Conservation (phyloP, 1,139 yeast species). For the Kodamaea ohmeri region DNA sequence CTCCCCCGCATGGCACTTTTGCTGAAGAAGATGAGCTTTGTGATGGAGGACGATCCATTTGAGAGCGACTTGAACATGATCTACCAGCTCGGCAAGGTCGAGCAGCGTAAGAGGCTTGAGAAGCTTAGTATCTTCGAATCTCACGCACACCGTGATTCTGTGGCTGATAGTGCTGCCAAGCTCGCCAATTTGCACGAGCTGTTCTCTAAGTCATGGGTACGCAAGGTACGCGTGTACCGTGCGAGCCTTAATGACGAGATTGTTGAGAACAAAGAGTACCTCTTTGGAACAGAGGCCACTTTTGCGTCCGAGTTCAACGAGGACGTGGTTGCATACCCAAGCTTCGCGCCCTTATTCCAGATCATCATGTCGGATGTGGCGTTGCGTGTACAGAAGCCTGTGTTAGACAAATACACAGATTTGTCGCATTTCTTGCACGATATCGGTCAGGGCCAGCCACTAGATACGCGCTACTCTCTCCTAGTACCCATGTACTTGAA, state of each 20-base stretch:
- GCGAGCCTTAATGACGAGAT: constrained; percentile 45
- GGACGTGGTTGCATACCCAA: constrained; percentile 55
- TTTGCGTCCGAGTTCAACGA: constrained; percentile 49
- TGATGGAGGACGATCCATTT: constrained; percentile 81
- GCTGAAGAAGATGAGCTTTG: constrained; percentile 46
- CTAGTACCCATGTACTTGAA: constrained; percentile 60
- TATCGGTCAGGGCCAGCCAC: constrained; percentile 82
- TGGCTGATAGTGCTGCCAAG: constrained; percentile 10
- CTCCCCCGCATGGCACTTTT: constrained; percentile 55
- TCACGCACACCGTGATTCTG: constrained; percentile 14
- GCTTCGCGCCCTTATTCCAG: constrained; percentile 63
- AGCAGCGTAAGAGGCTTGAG: constrained; percentile 65
- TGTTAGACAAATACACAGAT: constrained; percentile 45
- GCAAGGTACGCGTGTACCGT: constrained; percentile 51
- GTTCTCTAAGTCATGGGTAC: constrained; percentile 40
- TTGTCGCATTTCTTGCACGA: constrained; percentile 61
- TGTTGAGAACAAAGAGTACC: constrained; percentile 47
- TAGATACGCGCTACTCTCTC: constrained; percentile 63
- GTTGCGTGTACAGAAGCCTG: constrained; percentile 52
- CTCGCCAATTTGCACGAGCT: constrained; percentile 14
- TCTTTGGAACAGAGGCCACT: constrained; percentile 44
- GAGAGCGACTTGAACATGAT: constrained; percentile 75
- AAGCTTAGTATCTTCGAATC: constrained; percentile 53
- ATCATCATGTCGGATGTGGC: constrained; percentile 57
- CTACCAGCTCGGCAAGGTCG: constrained; percentile 71